phyloP scores from a whole-genome alignment of 805 yeast species.

The Maudiozyma turicensis region DNA sequence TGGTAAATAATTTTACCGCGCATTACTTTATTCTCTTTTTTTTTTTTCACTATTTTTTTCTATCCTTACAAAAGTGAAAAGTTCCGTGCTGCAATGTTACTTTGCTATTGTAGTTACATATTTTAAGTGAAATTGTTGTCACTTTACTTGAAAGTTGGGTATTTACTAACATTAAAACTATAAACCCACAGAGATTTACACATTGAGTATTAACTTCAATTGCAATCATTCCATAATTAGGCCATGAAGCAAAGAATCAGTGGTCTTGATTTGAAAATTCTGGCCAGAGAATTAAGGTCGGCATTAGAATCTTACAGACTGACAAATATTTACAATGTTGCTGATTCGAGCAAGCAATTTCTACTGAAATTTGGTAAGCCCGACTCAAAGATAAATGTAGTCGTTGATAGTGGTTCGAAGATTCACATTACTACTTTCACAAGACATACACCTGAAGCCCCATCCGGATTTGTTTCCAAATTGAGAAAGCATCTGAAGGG shows the following conservation, averaged over 20 bases:
- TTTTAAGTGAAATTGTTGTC: too few species aligned
- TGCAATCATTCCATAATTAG: background rate
- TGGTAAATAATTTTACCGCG: too few species aligned
- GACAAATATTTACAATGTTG: slow-evolving; percentile 76
- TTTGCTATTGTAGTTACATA: too few species aligned
- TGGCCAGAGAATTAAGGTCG: slow-evolving; percentile 54
- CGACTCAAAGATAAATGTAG: slow-evolving; percentile 64
- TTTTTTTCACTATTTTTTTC: too few species aligned
- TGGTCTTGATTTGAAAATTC: slow-evolving; percentile 67
- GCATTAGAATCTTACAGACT: slow-evolving; percentile 57
- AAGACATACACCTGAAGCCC: slow-evolving; percentile 70
- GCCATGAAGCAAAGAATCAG: slow-evolving; percentile 69
- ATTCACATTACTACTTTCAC: slow-evolving; percentile 71
- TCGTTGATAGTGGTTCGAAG: slow-evolving; percentile 81
- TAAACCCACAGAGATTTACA: too few species aligned
- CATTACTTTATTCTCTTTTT: too few species aligned
- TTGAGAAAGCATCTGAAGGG: slow-evolving; percentile 79
- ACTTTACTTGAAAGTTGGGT: too few species aligned
- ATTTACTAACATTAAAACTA: too few species aligned
- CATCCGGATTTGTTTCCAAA: slow-evolving; percentile 78
- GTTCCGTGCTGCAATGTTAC: too few species aligned
- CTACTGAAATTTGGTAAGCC: slow-evolving; percentile 74
- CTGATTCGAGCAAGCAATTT: slow-evolving; percentile 61
- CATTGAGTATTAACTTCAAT: too few species aligned
- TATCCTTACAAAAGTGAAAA: too few species aligned